These are phyloP conservation scores for Endogone sp. DNA, from an alignment of 192 early-diverging fungal species.

Conservation along the genomic window DNA sequence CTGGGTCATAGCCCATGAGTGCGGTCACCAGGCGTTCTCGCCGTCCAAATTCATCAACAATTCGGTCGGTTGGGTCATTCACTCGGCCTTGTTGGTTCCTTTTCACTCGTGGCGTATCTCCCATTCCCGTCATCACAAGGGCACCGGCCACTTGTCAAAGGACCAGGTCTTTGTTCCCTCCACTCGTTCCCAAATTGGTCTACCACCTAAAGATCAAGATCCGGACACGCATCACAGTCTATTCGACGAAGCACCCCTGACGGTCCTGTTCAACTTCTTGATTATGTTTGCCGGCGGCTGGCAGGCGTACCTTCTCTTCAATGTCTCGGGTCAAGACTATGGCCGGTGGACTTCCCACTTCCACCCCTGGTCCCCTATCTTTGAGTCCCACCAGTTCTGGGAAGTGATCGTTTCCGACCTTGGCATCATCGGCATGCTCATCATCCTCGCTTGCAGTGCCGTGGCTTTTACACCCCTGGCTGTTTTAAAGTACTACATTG, in stretches of 20 bases:
- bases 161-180: slow-evolving; percentile 95
- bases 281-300: slow-evolving; percentile 80
- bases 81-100: slow-evolving; percentile 87
- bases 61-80: slow-evolving; percentile 83
- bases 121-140: slow-evolving; percentile 93
- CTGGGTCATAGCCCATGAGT: slow-evolving; percentile 91
- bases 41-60: slow-evolving; percentile 81
- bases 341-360: slow-evolving; percentile 80
- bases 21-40: slow-evolving; percentile 92
- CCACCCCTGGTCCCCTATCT: slow-evolving; percentile 75
- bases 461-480: slow-evolving; percentile 43
- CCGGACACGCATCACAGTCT: slow-evolving; percentile 41
- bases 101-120: slow-evolving; percentile 92
- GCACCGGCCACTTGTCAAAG: slow-evolving; percentile 81
- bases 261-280: slow-evolving; percentile 57
- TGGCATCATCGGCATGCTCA: slow-evolving; percentile 47
- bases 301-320: slow-evolving; percentile 81
- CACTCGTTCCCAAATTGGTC: slow-evolving; percentile 56
- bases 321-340: slow-evolving; percentile 79
- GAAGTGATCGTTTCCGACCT: slow-evolving; percentile 74
- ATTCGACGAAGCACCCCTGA: slow-evolving; percentile 74
- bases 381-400: slow-evolving; percentile 66
- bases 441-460: slow-evolving; percentile 46
- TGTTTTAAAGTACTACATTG: slow-evolving; percentile 79
- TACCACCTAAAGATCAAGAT: slow-evolving; percentile 38